phyloP scores from a whole-genome alignment of 345 rosid species.

The Sisymbrium altissimum region DNA sequence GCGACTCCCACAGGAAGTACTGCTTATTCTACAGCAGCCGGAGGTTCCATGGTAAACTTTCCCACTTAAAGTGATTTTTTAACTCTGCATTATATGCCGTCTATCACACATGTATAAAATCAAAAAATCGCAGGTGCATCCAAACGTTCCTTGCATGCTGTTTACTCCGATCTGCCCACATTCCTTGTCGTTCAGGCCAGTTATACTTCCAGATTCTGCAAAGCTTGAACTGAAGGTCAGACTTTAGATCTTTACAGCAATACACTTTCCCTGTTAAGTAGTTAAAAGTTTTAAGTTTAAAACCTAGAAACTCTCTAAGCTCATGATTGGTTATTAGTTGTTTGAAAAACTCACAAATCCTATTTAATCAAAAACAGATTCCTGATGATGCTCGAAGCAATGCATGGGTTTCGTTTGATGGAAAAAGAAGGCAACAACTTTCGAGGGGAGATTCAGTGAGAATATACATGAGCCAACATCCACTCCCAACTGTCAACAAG shows the following conservation, averaged over 20 bases:
- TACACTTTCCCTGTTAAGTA: not conserved
- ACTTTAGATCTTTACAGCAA: not conserved
- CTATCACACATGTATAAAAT: too few relatives aligned
- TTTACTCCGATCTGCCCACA: constrained; percentile 98
- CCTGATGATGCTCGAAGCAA: constrained; percentile 92
- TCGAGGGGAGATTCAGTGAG: constrained; percentile 91
- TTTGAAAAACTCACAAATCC: constrained; percentile 8
- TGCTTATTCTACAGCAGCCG: constrained; percentile 97
- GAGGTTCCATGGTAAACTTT: constrained; percentile 91
- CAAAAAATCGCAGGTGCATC: constrained; percentile 74
- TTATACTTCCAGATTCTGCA: constrained; percentile 98
- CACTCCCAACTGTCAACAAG: constrained; percentile 94
- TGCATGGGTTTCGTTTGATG: constrained; percentile 99
- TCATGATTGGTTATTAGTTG: not conserved
- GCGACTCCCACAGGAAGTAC: constrained; percentile 99
- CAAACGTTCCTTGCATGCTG: constrained; percentile 98
- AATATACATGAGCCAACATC: constrained; percentile 93
- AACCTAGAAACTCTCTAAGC: not conserved
- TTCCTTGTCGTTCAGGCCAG: constrained; percentile 96
- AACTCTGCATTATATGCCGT: not conserved
- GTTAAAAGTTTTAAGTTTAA: not conserved
- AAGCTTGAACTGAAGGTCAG: constrained; percentile 83
- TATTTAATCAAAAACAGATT: constrained; percentile 44
- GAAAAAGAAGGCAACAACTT: constrained; percentile 96
- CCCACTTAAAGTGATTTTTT: not conserved